These are phyloP conservation scores for Russula foetens DNA, from an alignment of 768 basidiomycete species.

Conservation along the genomic window DNA sequence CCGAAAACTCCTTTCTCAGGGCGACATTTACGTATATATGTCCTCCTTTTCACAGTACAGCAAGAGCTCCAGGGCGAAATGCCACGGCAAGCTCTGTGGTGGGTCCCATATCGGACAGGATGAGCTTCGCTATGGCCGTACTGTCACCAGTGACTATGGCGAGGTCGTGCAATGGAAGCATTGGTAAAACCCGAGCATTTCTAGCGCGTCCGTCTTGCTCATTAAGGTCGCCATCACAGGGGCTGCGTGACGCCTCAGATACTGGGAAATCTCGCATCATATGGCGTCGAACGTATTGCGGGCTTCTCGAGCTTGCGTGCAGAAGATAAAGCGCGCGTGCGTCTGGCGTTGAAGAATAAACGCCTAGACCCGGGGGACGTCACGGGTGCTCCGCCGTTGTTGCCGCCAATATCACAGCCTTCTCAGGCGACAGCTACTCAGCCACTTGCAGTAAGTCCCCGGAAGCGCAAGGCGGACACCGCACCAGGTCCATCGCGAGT, in stretches of 20 bases:
- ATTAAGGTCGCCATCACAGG: constrained; percentile 12
- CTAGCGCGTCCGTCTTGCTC: background rate
- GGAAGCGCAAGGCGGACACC: constrained; percentile 38
- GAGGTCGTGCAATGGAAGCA: constrained; percentile 71
- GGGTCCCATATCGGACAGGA: constrained; percentile 46
- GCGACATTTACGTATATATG: background rate
- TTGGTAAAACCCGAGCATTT: constrained; percentile 39
- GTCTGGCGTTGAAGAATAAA: constrained; percentile 44
- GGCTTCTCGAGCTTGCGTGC: constrained; percentile 24
- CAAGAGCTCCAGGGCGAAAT: constrained; percentile 60
- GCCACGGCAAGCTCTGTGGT: constrained; percentile 56
- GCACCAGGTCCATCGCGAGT: constrained; percentile 10
- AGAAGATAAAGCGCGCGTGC: constrained; percentile 57
- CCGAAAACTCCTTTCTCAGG: background rate
- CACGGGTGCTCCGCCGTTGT: constrained; percentile 30
- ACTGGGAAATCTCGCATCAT: background rate
- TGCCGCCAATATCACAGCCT: constrained; percentile 3
- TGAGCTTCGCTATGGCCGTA: constrained; percentile 57
- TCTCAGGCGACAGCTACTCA: background rate
- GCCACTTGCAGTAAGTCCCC: constrained; percentile 27
- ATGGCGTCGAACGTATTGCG: constrained; percentile 2
- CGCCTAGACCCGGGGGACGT: constrained; percentile 51
- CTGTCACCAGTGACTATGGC: constrained; percentile 37
- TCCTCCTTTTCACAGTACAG: constrained; percentile 44
- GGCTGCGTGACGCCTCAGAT: constrained; percentile 15